Evolutionary conservation across 768 basidiomycete species (phyloP), one percentile per base, ranked within the genome.

Genomic region (Boletellus ananiceps): DNA sequence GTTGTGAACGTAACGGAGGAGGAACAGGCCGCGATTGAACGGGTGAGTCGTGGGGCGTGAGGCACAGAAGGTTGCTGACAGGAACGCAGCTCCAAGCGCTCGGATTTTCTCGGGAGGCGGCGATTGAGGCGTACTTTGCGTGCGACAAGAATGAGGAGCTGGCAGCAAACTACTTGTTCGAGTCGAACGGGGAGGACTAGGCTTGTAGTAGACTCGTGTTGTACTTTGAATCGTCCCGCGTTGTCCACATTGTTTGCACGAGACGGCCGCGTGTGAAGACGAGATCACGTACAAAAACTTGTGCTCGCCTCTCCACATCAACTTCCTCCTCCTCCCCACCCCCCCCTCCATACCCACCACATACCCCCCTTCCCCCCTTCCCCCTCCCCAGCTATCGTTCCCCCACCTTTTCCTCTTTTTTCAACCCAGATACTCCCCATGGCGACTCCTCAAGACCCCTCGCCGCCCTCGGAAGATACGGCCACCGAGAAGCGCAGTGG

Each of bases 71-170:
- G 12, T 16, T 36, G 47, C 54, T 61, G 37, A 56, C 31, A 38
- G 4, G 1, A 12, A 5, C 47, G 2, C 56, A 96, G 94, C 74
- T 96, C 54, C 81, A 90, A 69, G 84, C 73, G 1, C 81, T 98
- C 40, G 95, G 96, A 1, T 98, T 99, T 68, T 68, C 88, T 15
- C 79, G 91, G 35, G 76, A 93, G 38, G 73, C 74, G 0, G 95
- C 77, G n/a, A 71, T 94, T 32, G 82, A 97, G 68, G 96, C 96
- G 1, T 99, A 89, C 69, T 81, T 95, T 63, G 88, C 85, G 2
- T 97, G 94, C 68, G 96, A 93, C 67, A 93, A 90, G 78, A 93
- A 98, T 63, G 96, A 98, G 70, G 93, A 97, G 63, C 71, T 94
- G 16, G 93, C 96, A 8, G 96, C 95, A 13, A 96, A 96, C 63